Evolutionary conservation across 176 grass and related monocot species (phyloP).

Genomic region (Zizania latifolia): DNA sequence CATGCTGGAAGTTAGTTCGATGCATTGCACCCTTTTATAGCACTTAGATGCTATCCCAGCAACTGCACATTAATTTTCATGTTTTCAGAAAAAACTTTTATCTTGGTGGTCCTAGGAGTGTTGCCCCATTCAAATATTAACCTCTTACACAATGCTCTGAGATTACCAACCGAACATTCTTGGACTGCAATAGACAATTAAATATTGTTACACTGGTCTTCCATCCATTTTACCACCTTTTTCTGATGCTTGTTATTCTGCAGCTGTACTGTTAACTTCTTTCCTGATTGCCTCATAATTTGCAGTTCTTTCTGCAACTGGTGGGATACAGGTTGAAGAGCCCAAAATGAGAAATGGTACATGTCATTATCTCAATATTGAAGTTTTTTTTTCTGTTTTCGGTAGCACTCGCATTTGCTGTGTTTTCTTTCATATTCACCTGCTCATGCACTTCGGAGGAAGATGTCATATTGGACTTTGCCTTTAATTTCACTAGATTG

Average conservation of each 20-base stretch:
- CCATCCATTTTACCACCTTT: not conserved
- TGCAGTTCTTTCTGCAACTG: conserved; percentile 90
- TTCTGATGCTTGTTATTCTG: not conserved
- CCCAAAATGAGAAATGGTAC: conserved; percentile 72
- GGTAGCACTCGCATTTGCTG: not conserved
- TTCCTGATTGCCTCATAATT: conserved; percentile 1
- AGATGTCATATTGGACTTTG: not conserved
- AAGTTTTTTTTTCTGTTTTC: not conserved
- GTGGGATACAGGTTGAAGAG: conserved; percentile 75
- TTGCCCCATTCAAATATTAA: not conserved
- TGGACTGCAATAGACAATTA: too few relatives aligned
- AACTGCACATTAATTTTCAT: not conserved
- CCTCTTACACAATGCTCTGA: not conserved
- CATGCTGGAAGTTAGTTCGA: not conserved
- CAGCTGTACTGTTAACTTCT: not conserved
- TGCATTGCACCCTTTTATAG: not conserved
- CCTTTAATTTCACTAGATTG: not conserved
- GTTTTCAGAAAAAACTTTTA: not conserved
- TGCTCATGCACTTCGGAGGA: conserved; percentile 8
- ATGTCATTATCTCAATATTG: conserved; percentile 21
- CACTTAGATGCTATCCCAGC: not conserved
- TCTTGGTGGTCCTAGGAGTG: not conserved
- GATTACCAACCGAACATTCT: not conserved
- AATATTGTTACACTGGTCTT: not conserved
- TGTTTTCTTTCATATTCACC: not conserved